phyloP scores from a whole-genome alignment of 805 yeast genomes.

The Candida morakotiae region DNA sequence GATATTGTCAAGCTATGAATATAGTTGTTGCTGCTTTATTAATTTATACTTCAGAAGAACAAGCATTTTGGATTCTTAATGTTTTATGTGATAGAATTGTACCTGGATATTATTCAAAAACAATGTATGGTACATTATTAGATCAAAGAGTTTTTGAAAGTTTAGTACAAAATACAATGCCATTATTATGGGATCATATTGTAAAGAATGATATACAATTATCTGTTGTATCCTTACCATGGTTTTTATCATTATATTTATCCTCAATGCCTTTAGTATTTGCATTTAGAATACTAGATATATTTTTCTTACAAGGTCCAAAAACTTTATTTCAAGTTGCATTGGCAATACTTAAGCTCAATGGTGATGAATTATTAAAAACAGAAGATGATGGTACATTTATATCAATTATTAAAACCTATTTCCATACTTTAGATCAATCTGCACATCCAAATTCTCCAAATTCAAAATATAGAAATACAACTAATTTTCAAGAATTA shows the following conservation, averaged over 20 bases:
- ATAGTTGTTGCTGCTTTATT: slow-evolving; percentile 78
- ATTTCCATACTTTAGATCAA: slow-evolving; percentile 72
- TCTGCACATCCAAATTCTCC: slow-evolving; percentile 72
- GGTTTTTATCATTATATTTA: slow-evolving; percentile 89
- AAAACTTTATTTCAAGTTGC: slow-evolving; percentile 89
- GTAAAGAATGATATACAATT: slow-evolving; percentile 78
- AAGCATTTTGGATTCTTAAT: slow-evolving; percentile 90
- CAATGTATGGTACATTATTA: slow-evolving; percentile 94
- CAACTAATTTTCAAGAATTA: slow-evolving; percentile 84
- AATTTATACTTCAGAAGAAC: slow-evolving; percentile 91
- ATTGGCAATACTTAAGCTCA: slow-evolving; percentile 80
- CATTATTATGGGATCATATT: slow-evolving; percentile 81
- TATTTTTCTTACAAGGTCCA: slow-evolving; percentile 86
- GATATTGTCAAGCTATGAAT: slow-evolving; percentile 99
- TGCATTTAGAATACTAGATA: slow-evolving; percentile 89
- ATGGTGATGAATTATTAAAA: slow-evolving; percentile 76
- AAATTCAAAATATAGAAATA: slow-evolving; percentile 57
- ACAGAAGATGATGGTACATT: slow-evolving; percentile 92
- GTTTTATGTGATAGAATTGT: slow-evolving; percentile 77
- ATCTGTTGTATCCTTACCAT: slow-evolving; percentile 89
- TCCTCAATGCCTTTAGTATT: slow-evolving; percentile 92
- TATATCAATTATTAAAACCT: slow-evolving; percentile 77
- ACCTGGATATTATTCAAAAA: slow-evolving; percentile 94
- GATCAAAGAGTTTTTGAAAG: slow-evolving; percentile 94
- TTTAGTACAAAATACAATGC: slow-evolving; percentile 85